phyloP scores from a whole-genome alignment of 257 asterid genomes.

The Petunia axillaris region DNA sequence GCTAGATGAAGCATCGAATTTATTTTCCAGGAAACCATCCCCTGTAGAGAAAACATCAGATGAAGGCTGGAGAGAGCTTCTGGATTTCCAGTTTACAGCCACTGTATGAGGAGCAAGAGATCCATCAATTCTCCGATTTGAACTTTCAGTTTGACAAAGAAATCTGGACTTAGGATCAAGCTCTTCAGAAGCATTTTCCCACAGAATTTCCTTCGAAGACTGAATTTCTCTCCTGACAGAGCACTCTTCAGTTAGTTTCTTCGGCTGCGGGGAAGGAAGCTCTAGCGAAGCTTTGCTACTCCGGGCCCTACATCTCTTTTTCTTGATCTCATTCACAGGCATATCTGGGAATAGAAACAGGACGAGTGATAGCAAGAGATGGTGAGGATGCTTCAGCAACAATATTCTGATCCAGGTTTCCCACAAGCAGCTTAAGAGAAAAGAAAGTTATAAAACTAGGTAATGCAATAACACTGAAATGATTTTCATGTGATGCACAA shows the following conservation, averaged over 20 bases:
- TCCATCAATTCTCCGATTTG: slow-evolving; percentile 42
- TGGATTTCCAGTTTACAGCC: slow-evolving; percentile 29
- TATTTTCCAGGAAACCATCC: slow-evolving; percentile 29
- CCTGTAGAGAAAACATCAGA: slow-evolving; percentile 42
- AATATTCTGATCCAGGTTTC: not conserved
- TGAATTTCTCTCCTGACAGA: slow-evolving; percentile 40
- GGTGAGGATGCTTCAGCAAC: slow-evolving; percentile 2
- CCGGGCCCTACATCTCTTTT: slow-evolving; percentile 54
- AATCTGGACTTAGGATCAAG: slow-evolving; percentile 38
- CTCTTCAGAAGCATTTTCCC: slow-evolving; percentile 41
- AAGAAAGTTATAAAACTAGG: slow-evolving; percentile 6
- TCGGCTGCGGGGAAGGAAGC: slow-evolving; percentile 39
- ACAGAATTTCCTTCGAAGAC: slow-evolving; percentile 36
- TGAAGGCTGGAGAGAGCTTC: slow-evolving; percentile 32
- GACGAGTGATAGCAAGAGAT: not conserved
- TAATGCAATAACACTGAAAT: not conserved
- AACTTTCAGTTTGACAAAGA: slow-evolving; percentile 43
- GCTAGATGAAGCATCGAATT: slow-evolving; percentile 38
- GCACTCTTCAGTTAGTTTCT: slow-evolving; percentile 46
- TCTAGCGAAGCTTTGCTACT: slow-evolving; percentile 41
- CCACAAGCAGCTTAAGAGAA: slow-evolving; percentile 16
- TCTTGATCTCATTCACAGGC: slow-evolving; percentile 47
- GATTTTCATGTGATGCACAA: slow-evolving; percentile 5
- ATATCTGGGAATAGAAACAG: slow-evolving; percentile 30
- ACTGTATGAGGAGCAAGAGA: slow-evolving; percentile 36